Percentiles rank a stretch among this genome's conserved stretches.
phyloP scores from a whole-genome alignment of 768 basidiomycete genomes.

The Phylloporus rhodoxanthus region DNA sequence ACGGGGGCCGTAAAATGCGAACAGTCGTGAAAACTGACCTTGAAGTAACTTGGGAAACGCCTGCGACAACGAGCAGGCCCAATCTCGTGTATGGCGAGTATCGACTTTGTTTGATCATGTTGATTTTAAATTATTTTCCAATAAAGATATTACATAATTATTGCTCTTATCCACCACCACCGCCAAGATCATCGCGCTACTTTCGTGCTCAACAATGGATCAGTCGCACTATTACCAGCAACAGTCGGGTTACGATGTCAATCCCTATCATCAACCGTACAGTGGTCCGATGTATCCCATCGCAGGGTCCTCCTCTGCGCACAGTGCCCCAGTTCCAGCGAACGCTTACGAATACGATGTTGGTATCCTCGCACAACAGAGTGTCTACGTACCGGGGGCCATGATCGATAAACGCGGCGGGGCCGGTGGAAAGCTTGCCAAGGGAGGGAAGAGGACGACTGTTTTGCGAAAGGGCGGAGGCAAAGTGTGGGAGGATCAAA shows the following conservation, averaged over 20 bases:
- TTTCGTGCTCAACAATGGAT: conserved; percentile 26
- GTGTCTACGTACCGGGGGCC: conserved; percentile 87
- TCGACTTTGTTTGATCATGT: conserved; percentile 25
- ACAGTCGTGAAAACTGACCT: conserved; percentile 30
- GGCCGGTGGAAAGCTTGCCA: conserved; percentile 77
- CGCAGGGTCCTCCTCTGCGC: conserved; percentile 58
- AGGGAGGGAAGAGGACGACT: conserved; percentile 88
- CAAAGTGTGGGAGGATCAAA: conserved; percentile 98
- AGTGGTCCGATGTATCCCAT: conserved; percentile 67
- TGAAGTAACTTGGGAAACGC: conserved; percentile 32
- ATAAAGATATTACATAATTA: conserved; percentile 13
- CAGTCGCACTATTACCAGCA: conserved; percentile 45
- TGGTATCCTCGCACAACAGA: conserved; percentile 84
- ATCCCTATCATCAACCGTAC: conserved; percentile 80
- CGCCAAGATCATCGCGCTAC: no score
- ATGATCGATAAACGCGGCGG: conserved; percentile 86
- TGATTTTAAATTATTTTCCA: conserved; percentile 17
- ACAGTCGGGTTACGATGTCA: conserved; percentile 54
- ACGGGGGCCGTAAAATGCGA: not conserved
- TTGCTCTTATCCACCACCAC: not conserved
- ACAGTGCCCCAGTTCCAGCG: conserved; percentile 74
- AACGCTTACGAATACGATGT: conserved; percentile 93
- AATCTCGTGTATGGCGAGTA: conserved; percentile 8
- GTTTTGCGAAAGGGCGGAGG: conserved; percentile 94
- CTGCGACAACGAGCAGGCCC: conserved; percentile 24